Evolutionary conservation across 306 rosid genomes (phyloP).

Genomic region (Dalbergia cultrata): DNA sequence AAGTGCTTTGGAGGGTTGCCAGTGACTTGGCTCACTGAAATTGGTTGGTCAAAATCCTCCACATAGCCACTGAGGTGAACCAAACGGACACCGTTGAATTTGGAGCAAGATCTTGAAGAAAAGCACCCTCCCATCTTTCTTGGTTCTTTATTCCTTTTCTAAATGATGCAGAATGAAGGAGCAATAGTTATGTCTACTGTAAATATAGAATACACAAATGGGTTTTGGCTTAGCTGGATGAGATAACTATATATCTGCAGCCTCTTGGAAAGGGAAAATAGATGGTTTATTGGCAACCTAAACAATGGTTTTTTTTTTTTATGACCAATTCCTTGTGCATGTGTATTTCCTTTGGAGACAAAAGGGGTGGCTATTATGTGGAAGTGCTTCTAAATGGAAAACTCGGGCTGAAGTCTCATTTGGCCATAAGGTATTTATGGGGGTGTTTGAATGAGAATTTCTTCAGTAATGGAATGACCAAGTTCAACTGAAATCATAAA

Average conservation of each 20-base stretch:
- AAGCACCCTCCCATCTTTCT: conserved; percentile 74
- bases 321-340: conserved; percentile 38
- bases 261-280: not conserved
- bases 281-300: conserved; percentile 40
- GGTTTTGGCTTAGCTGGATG: conserved; percentile 27
- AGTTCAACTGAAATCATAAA: not conserved
- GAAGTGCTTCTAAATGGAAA: conserved; percentile 23
- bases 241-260: not conserved
- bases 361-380: conserved; percentile 18
- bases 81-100: conserved; percentile 54
- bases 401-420: conserved; percentile 27
- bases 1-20: conserved; percentile 66
- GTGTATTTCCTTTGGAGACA: conserved; percentile 15
- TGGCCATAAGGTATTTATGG: conserved; percentile 29
- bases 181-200: not conserved
- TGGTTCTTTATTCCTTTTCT: not conserved
- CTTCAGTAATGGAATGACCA: conserved; percentile 11
- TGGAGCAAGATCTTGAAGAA: conserved; percentile 54
- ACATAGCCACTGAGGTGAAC: conserved; percentile 83
- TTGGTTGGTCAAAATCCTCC: conserved; percentile 67
- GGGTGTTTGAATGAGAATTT: conserved; percentile 29
- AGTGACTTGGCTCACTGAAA: conserved; percentile 62
- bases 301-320: not conserved
- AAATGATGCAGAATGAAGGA: conserved; percentile 27
- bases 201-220: conserved; percentile 2